Base-by-base conservation (phyloP, 257 asterid genomes). In the Perilla frutescens region DNA sequence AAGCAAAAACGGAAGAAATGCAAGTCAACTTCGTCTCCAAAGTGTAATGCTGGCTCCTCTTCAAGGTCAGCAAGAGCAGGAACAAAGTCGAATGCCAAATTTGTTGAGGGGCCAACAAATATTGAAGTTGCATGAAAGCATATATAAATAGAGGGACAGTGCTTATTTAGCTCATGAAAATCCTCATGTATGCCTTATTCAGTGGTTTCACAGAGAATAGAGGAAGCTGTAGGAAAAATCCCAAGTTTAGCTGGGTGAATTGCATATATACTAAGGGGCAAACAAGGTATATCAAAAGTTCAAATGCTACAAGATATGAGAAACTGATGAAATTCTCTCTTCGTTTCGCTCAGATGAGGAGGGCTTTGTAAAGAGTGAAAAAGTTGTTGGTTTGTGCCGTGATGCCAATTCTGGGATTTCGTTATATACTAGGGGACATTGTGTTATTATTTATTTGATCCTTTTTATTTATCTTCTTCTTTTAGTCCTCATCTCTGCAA, bases 1-100 rank as follows among this genome's bases (percentile, higher is more conserved):
- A 88, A 89, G 78, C 91, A 77, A 37, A 91, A 75, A 66, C 82
- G 96, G 75, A 91, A 86, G 86, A 93, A 91, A 81, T 5, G 43
- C 11, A 91, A 82, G 82, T 81, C 89, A 5, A 63, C 69, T 14
- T 77, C 90, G 54, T 87, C 95, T 58, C 88, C 90, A 9, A 83
- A 71, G 72, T 82, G 91, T 5, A 74, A 73, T 45, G 79, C 79
- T 14, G 72, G 84, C 43, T 87, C 94, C 34, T 74, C 86, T 39
- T 86, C 93, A 37, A 80, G 77, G 79, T 72, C 92, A 8, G 77
- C 91, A 20, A 81, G 91, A 63, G 73, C 79, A 61, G 73, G 65
- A 56, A 66, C 86, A 49, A 82, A 82, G 69, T 68, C 88, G 1
- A 87, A 87, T 76, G 51, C 89, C 76, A 87, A 91, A 59, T 86